Conservation (phyloP, 345 rosid species). For the Eucalyptus melliodora region DNA sequence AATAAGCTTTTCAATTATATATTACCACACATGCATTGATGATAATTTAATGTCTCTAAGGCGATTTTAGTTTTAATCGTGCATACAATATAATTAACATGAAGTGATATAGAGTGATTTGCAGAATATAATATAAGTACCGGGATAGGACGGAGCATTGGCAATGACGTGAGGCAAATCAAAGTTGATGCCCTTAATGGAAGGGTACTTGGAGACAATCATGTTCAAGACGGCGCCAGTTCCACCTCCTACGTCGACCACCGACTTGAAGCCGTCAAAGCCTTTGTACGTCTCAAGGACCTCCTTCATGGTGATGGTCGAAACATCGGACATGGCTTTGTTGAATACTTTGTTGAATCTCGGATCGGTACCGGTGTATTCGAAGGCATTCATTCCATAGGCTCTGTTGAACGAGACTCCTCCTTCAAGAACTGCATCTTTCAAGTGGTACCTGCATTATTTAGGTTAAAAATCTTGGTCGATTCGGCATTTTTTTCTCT, state of each 20-base stretch:
- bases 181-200: slow-evolving; percentile 3
- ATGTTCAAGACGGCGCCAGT: not conserved
- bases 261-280: not conserved
- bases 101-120: not conserved
- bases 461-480: not conserved
- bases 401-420: not conserved
- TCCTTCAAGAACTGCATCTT: slow-evolving; percentile 1
- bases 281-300: slow-evolving; percentile 1
- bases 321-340: not conserved
- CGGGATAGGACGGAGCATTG: not conserved
- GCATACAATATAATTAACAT: not conserved
- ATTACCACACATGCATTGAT: not conserved
- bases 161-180: not conserved
- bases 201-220: slow-evolving; percentile 3
- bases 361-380: not conserved
- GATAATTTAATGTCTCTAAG: not conserved
- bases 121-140: not conserved
- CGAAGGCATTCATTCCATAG: not conserved
- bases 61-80: not conserved
- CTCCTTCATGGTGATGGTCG: not conserved
- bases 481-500: not conserved
- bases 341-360: not conserved
- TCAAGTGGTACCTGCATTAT: not conserved
- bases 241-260: slow-evolving; percentile 3
- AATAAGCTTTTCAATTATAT: not conserved